Evolutionary conservation across 495 filamentous ascomycete genomes (phyloP), one percentile per base, ranked within the genome.

Genomic region (Tetracladium setigerum): DNA sequence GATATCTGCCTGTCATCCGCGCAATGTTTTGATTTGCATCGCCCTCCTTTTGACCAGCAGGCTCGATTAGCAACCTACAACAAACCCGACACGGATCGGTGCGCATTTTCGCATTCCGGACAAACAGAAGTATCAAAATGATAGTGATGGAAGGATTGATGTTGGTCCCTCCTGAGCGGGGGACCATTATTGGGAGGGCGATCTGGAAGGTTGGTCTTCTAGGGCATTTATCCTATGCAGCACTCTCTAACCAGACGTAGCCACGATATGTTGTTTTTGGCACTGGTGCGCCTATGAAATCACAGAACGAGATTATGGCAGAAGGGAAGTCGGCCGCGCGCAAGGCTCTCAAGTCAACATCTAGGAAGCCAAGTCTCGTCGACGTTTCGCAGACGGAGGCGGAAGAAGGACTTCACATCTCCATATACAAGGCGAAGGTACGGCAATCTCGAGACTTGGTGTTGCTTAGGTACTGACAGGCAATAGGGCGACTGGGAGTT

Each of bases 381-480:
- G 54, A 61, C 32, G 36, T 48, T 8, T 5, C 48, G 18, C 44
- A 49, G 13, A 14, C 41, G 6, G 48, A 38, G 2, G 34, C 59
- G 14, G 67, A 72, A 32, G 55, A 72, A 16, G 55, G 56, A 43
- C 56, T 74, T n/a, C 76, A 62, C 44, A 57, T 79, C 39, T 70
- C 75, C 18, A 64, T 77, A 34, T 77, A 76, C 62, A 79, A 79
- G 56, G 60, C 64, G 51, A 75, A 72, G 62, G 73, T 77, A 46
- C 43, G 67, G 22, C 35, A 30, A 30, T 27, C 34, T 2, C 7
- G 31, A 31, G 12, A 10, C 15, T 24, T 32, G 40, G 12, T 42
- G 15, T 18, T 31, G 14, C 16, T 45, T 16, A 15, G 30, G 18
- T 6, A 33, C 17, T 14, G 31, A 31, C 5, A 40, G 30, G 27